phyloP scores from a whole-genome alignment of 75 land plant species.

The Isoetes taiwanensis region DNA sequence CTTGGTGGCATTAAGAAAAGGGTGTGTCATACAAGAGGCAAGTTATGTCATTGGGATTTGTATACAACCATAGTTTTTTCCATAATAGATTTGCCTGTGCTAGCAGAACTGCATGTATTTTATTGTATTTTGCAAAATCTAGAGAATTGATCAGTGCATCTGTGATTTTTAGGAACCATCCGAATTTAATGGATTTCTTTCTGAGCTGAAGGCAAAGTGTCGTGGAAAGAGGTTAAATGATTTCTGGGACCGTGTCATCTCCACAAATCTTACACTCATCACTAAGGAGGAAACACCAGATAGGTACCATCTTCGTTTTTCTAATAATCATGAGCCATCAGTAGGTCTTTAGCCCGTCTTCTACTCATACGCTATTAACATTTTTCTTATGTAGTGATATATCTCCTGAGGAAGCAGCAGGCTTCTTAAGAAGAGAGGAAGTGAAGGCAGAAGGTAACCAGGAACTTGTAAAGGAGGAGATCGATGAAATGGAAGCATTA shows the following conservation, averaged over 20 bases:
- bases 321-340: not conserved
- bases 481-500: slow-evolving; percentile 32
- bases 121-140: not conserved
- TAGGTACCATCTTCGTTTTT: slow-evolving; percentile 22
- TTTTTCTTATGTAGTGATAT: slow-evolving; percentile 25
- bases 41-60: not conserved
- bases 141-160: not conserved
- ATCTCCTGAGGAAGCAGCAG: slow-evolving; percentile 26
- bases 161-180: slow-evolving; percentile 31
- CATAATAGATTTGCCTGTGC: not conserved
- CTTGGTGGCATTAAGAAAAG: slow-evolving; percentile 64
- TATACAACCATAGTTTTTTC: not conserved
- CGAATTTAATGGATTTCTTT: slow-evolving; percentile 39
- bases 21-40: slow-evolving; percentile 85
- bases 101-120: not conserved
- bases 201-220: slow-evolving; percentile 23
- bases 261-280: slow-evolving; percentile 31
- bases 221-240: slow-evolving; percentile 25
- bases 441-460: slow-evolving; percentile 1
- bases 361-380: not conserved
- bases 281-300: slow-evolving; percentile 42
- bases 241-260: slow-evolving; percentile 31
- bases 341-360: not conserved
- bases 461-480: slow-evolving; percentile 16
- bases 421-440: slow-evolving; percentile 15